Evolutionary conservation across 139 green algal species (phyloP).

Genomic region (Chlamydomonas sphaeroides): DNA sequence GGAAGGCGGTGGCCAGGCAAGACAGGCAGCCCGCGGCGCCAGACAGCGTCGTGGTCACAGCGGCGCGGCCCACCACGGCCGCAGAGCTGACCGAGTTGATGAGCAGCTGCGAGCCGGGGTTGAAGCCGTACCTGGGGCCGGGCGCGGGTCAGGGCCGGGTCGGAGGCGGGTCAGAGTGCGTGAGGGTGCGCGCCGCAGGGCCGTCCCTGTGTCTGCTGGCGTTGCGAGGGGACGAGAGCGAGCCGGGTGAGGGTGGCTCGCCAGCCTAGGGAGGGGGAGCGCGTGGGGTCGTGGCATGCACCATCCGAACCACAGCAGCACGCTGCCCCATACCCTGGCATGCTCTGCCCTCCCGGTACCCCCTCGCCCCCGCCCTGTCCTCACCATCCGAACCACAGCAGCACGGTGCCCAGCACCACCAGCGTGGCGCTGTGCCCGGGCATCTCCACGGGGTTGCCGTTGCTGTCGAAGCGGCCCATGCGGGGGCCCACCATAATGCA

Average conservation of each 20-base stretch:
- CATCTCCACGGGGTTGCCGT: slow-evolving; percentile 80
- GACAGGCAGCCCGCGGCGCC: slow-evolving; percentile 70
- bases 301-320: no score
- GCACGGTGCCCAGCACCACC: slow-evolving; percentile 70
- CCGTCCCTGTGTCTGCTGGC: no score
- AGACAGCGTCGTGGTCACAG: slow-evolving; percentile 87
- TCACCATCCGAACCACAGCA: slow-evolving; percentile 78
- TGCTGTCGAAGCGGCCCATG: slow-evolving; percentile 90
- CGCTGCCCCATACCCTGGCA: no score
- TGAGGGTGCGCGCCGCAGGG: no score
- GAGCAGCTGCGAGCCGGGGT: slow-evolving; percentile 78
- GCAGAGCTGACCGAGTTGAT: slow-evolving; percentile 47
- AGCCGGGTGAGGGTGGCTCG: no score
- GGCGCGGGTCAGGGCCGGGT: no score
- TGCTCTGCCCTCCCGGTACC: no score
- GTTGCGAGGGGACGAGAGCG: no score
- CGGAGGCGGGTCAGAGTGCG: no score
- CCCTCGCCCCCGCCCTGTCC: no score
- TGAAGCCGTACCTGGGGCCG: slow-evolving; percentile 85
- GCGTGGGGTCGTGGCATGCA: no score
- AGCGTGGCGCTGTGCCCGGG: slow-evolving; percentile 67
- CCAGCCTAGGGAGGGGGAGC: no score
- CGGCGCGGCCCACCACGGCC: slow-evolving; percentile 55
- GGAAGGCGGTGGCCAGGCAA: slow-evolving; percentile 56
- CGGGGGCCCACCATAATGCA: slow-evolving; percentile 90